Evolutionary conservation across 2,329 filamentous ascomycete species (phyloP), one percentile per base, ranked within the genome.

Genomic region (Coniella lustricola): DNA sequence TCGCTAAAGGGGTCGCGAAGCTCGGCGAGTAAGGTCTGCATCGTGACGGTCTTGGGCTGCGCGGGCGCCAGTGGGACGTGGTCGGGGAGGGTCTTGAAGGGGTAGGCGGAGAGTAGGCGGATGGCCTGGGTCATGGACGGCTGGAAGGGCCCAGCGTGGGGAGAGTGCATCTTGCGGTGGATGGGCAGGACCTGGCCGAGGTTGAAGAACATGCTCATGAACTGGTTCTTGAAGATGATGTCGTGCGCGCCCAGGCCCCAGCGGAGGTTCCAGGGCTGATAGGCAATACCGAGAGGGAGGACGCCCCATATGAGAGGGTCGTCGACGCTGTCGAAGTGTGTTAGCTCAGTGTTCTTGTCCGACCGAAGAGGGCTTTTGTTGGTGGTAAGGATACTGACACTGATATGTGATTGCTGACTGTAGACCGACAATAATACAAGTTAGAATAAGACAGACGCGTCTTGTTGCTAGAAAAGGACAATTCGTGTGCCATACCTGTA

Each of bases 251-350:
- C 93, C 47, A 98, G 77, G 9, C 84, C 82, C 89, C 90, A 97
- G 64, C 93, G 81, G 60, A 90, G 75, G 62, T 90, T 93, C 48
- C 77, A 73, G 17, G 86, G 80, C 51, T 83, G 80, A 60, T 86
- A 81, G 55, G 79, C 71, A 61, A 93, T 88, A 43, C 77, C 75
- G 39, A 87, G 65, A 1, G 93, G 93, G 3, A 98, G 71, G 32
- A 89, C 80, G 16, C 91, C 93, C 91, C 91, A 98, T 57, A 96
- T 82, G 50, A 97, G 69, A 21, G 93, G 93, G 69, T 98, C 93
- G 67, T 98, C 93, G 58, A 97, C 71, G 51, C 91, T 96, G 64
- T 55, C 57, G 44, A n/a, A 4, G 42, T 29, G 41, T 39, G 16
- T 40, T 36, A 20, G 18, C n/a, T 16, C 21, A 18, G 13, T 10